These are phyloP conservation scores for Colletotrichum sp. DNA, from an alignment of 2,329 filamentous ascomycete species.

Conservation along the genomic window DNA sequence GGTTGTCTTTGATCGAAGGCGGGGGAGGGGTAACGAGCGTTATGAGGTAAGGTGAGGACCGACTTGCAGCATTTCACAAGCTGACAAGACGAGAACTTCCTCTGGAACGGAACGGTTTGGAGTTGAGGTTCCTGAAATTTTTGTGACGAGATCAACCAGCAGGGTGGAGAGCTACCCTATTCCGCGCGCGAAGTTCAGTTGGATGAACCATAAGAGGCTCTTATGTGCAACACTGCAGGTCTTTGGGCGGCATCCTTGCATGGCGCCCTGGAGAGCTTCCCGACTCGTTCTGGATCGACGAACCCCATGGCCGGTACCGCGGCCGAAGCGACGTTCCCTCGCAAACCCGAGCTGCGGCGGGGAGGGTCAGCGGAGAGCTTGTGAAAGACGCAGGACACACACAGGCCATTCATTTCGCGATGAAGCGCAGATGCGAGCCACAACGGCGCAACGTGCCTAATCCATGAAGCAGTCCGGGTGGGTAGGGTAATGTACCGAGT, in stretches of 20 bases:
- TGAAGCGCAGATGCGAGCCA: constrained; percentile 15
- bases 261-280: constrained; percentile 4
- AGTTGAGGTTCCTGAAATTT: neutral
- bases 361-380: neutral
- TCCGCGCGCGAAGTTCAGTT: neutral
- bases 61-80: constrained; percentile 9
- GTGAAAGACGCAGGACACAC: neutral
- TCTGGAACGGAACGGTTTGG: neutral
- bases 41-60: constrained; percentile 2
- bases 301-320: constrained; percentile 16
- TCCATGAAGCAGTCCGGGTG: constrained; percentile 16
- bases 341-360: constrained; percentile 14
- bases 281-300: constrained; percentile 16
- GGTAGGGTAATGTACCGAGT: constrained; percentile 4
- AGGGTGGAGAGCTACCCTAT: constrained; percentile 13
- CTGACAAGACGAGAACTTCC: neutral
- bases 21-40: constrained; percentile 28
- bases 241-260: constrained; percentile 16
- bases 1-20: neutral
- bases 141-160: constrained; percentile 7
- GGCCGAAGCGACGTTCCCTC: constrained; percentile 8
- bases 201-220: constrained; percentile 12
- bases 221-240: constrained; percentile 16
- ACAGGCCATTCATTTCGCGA: neutral
- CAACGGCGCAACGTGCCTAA: constrained; percentile 18